A percentile compares a stretch with the other conserved stretches of the same genome.
These are phyloP conservation scores for Neoboletus magnificus DNA, from an alignment of 768 basidiomycete species.

Conservation along the genomic window DNA sequence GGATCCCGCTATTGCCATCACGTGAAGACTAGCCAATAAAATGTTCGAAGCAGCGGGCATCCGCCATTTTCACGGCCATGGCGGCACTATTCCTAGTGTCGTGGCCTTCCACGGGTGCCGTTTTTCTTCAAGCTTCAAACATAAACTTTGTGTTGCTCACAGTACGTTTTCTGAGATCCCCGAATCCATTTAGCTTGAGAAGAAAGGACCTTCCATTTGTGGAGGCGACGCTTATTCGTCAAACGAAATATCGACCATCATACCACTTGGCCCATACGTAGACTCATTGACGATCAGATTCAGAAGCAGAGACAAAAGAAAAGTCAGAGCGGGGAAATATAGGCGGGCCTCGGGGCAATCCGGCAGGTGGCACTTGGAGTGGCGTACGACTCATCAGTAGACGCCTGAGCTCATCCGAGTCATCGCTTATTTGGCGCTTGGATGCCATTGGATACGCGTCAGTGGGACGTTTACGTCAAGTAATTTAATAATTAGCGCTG, in stretches of 20 bases:
- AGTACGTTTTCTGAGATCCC: neutral
- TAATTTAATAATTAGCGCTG: neutral
- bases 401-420: neutral
- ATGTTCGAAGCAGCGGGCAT: neutral
- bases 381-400: neutral
- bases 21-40: neutral
- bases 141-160: neutral
- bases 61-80: neutral
- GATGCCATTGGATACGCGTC: neutral
- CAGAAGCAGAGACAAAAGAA: constrained; percentile 13
- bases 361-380: neutral
- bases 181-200: neutral
- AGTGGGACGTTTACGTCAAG: constrained; percentile 5
- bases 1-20: neutral
- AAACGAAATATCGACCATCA: neutral
- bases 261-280: neutral
- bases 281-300: constrained; percentile 3
- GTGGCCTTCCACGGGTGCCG: neutral
- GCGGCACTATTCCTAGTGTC: neutral
- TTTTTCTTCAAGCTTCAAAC: neutral
- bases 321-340: neutral
- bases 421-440: neutral
- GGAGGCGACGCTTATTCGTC: constrained; percentile 20
- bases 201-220: neutral
- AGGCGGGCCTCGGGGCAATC: neutral